Percentiles rank a stretch among this genome's conserved stretches.
These are phyloP conservation scores for Diaporthe ampelina DNA, from an alignment of 2,329 filamentous ascomycete genomes.

Conservation along the genomic window DNA sequence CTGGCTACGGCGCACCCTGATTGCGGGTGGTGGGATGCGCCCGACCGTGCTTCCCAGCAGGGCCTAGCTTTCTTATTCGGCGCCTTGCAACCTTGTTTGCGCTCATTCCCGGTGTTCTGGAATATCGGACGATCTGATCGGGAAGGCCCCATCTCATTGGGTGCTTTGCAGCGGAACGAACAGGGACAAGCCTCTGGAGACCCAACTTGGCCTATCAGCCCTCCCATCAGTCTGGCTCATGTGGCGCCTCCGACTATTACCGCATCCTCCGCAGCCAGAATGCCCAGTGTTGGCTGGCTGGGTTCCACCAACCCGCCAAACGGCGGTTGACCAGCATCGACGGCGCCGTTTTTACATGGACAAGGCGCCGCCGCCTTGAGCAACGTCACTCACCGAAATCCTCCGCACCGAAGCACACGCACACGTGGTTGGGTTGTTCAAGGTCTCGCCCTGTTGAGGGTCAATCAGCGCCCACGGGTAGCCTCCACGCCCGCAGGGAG, in stretches of 20 bases:
- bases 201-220: neutral
- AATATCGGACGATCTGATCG: conserved; percentile 38
- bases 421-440: conserved; percentile 34
- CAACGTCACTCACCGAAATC: conserved; percentile 31
- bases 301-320: conserved; percentile 22
- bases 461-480: neutral
- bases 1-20: conserved; percentile 8
- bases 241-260: conserved; percentile 28
- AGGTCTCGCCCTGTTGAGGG: conserved; percentile 21
- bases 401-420: conserved; percentile 19
- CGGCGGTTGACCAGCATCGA: conserved; percentile 24
- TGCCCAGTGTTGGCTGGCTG: neutral
- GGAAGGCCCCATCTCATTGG: conserved; percentile 31
- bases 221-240: conserved; percentile 11
- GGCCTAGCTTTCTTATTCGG: conserved; percentile 29
- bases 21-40: conserved; percentile 23
- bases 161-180: neutral
- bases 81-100: conserved; percentile 21
- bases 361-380: conserved; percentile 15
- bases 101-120: conserved; percentile 34
- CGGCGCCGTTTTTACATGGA: conserved; percentile 25
- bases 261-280: neutral
- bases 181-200: conserved; percentile 26
- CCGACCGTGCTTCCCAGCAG: conserved; percentile 31
- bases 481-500: conserved; percentile 12